These are phyloP conservation scores for Penicillium angulare DNA, from an alignment of 495 filamentous ascomycete genomes.

Conservation along the genomic window DNA sequence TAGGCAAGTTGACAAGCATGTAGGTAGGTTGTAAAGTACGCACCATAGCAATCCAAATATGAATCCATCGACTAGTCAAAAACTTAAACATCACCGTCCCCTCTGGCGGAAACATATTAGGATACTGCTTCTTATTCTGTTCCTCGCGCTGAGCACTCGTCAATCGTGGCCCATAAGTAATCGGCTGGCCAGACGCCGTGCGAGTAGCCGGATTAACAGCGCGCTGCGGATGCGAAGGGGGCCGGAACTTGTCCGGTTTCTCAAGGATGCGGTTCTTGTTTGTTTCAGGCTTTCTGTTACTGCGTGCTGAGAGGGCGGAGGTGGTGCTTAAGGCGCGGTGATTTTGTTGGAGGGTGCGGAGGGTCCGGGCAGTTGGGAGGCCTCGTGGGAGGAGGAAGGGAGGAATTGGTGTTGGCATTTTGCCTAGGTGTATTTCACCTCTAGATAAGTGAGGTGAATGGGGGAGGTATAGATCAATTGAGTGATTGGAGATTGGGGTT, in stretches of 20 bases:
- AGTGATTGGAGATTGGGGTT: not conserved
- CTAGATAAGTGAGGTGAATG: not conserved
- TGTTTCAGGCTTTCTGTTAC: conserved; percentile 8
- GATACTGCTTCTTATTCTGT: conserved; percentile 68
- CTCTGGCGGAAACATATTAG: conserved; percentile 74
- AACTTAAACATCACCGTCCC: conserved; percentile 76
- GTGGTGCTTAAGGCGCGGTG: not conserved
- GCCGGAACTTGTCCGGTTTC: conserved; percentile 79
- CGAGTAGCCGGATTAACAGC: conserved; percentile 40
- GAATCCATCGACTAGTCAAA: conserved; percentile 66
- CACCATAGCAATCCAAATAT: conserved; percentile 78
- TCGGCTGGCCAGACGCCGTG: conserved; percentile 32
- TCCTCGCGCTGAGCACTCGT: conserved; percentile 56
- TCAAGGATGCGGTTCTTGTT: conserved; percentile 62
- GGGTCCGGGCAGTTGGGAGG: conserved; percentile 27
- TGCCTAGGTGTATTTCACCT: not conserved
- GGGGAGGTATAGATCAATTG: not conserved
- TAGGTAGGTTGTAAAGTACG: no score
- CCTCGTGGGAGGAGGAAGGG: conserved; percentile 45
- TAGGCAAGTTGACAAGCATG: not conserved
- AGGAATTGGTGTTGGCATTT: conserved; percentile 27
- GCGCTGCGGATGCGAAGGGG: conserved; percentile 75
- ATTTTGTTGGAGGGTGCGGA: conserved; percentile 25
- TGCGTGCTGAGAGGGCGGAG: conserved; percentile 26
- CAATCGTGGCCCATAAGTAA: conserved; percentile 65